A percentile compares a stretch with the other conserved stretches of the same genome.
Evolutionary conservation across 352 stramenopile genomes (phyloP).

Genomic region (Globisporangium recalcitrans): DNA sequence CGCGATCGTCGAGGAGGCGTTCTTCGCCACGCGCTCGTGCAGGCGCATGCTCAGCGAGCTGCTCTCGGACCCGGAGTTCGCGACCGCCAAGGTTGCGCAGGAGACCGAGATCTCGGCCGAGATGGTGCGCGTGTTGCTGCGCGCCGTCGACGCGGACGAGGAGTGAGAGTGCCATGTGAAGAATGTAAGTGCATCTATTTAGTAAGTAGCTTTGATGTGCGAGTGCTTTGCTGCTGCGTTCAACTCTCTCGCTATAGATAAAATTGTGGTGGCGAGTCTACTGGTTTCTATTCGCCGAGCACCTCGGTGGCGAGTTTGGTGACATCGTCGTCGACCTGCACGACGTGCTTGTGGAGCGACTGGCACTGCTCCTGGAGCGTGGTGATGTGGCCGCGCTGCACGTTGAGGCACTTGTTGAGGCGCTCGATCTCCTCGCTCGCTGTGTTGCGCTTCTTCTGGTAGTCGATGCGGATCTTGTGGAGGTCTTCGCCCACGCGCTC

Average conservation of each 20-base stretch:
- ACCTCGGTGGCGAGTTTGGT: constrained; percentile 80
- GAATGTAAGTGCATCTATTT: constrained; percentile 7
- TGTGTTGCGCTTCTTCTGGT: constrained; percentile 80
- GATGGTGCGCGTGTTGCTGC: constrained; percentile 49
- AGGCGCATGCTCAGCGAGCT: constrained; percentile 57
- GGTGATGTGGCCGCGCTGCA: constrained; percentile 79
- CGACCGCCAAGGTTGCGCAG: constrained; percentile 27
- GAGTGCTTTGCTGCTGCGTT: background rate
- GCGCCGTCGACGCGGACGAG: constrained; percentile 27
- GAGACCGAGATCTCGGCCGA: constrained; percentile 50
- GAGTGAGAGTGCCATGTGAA: background rate
- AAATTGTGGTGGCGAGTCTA: background rate
- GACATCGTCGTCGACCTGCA: constrained; percentile 82
- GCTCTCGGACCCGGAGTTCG: constrained; percentile 42
- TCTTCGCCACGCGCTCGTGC: constrained; percentile 80
- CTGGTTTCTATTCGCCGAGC: constrained; percentile 46
- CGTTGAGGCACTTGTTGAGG: constrained; percentile 80
- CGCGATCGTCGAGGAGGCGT: constrained; percentile 88
- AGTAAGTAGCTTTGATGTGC: background rate
- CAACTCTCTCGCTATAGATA: constrained; percentile 7
- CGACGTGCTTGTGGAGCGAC: constrained; percentile 80
- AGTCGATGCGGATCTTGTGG: constrained; percentile 69
- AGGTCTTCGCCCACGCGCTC: constrained; percentile 74
- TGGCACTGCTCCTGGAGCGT: constrained; percentile 81
- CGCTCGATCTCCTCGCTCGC: constrained; percentile 79